Evolutionary conservation across 768 basidiomycete genomes (phyloP).

Genomic region (Boletus edulis): DNA sequence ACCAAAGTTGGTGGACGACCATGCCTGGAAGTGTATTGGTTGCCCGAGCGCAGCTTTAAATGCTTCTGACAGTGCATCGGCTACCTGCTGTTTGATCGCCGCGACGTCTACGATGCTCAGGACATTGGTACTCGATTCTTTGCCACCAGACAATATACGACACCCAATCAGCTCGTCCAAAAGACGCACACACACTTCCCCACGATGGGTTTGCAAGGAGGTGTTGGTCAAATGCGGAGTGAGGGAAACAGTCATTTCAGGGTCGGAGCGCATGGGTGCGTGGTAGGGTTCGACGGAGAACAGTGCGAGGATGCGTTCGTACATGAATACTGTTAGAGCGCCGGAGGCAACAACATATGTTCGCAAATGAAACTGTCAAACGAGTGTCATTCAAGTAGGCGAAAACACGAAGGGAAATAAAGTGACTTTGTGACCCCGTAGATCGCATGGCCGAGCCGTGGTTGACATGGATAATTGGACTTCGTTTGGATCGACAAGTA

Average conservation of each 20-base stretch:
- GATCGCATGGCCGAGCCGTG: constrained; percentile 15
- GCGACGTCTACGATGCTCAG: constrained; percentile 38
- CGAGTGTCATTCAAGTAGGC: constrained; percentile 10
- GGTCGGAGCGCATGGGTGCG: constrained; percentile 37
- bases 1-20: constrained; percentile 2
- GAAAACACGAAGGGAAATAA: background rate
- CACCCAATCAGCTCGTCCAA: constrained; percentile 78
- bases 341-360: constrained; percentile 82
- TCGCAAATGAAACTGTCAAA: constrained; percentile 83
- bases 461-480: constrained; percentile 21
- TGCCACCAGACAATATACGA: constrained; percentile 41
- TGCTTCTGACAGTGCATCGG: constrained; percentile 67
- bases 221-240: constrained; percentile 89
- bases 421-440: constrained; percentile 61
- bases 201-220: constrained; percentile 67
- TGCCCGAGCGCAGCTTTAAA: constrained; percentile 84
- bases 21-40: constrained; percentile 82
- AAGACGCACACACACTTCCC: constrained; percentile 71
- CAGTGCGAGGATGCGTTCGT: constrained; percentile 79
- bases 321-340: constrained; percentile 76
- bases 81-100: constrained; percentile 59
- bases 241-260: constrained; percentile 37
- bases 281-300: constrained; percentile 79
- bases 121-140: constrained; percentile 20
- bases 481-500: constrained; percentile 72